Conservation (phyloP, 2,329 filamentous ascomycete species). For the Trichoderma atrobrunneum region DNA sequence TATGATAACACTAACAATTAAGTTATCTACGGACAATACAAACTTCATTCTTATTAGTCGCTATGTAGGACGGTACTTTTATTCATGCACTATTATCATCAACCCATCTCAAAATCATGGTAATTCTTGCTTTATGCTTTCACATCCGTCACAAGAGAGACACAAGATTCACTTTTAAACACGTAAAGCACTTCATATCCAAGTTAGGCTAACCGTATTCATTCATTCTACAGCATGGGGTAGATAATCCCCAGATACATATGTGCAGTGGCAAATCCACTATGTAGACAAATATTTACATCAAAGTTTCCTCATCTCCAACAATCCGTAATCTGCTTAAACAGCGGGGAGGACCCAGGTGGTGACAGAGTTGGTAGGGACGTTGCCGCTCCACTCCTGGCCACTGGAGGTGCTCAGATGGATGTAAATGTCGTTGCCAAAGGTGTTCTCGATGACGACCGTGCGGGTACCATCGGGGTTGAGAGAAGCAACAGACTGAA, state of each 20-base stretch:
- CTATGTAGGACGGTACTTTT: neutral
- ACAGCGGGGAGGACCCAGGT: slow-evolving; percentile 21
- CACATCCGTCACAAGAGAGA: neutral
- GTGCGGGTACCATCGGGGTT: slow-evolving; percentile 45
- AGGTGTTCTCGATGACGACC: slow-evolving; percentile 33
- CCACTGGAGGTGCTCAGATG: slow-evolving; percentile 17
- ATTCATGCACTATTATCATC: neutral
- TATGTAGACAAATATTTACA: slow-evolving; percentile 6
- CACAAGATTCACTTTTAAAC: neutral
- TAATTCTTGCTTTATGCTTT: neutral
- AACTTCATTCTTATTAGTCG: neutral
- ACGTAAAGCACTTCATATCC: neutral
- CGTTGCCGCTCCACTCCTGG: slow-evolving; percentile 21
- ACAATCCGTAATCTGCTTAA: neutral
- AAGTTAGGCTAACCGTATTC: neutral
- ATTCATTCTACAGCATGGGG: neutral
- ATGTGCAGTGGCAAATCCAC: neutral
- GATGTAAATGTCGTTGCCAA: slow-evolving; percentile 20
- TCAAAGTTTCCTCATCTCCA: neutral
- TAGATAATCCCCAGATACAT: neutral
- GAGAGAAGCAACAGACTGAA: slow-evolving; percentile 44
- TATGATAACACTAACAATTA: neutral
- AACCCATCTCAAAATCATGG: neutral
- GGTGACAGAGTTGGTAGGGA: slow-evolving; percentile 19
- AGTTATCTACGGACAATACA: neutral